Evolutionary conservation across 257 asterid genomes (phyloP).

Genomic region (Nicotiana otophora): DNA sequence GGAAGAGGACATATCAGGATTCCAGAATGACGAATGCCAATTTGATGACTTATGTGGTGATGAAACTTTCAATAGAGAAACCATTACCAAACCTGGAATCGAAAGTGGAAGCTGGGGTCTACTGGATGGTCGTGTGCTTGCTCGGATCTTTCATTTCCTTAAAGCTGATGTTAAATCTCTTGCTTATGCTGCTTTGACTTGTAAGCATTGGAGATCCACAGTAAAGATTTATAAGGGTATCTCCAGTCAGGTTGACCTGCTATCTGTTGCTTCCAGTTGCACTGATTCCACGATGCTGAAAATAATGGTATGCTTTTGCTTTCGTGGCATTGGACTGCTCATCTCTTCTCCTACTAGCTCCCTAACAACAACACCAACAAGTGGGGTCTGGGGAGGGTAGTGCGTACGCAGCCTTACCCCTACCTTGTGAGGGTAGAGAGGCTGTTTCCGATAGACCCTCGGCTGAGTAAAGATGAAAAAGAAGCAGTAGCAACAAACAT

Average conservation of each 20-base stretch:
- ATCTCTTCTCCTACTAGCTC: background rate
- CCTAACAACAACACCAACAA: background rate
- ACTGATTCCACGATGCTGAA: conserved; percentile 51
- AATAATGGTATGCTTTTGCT: conserved; percentile 52
- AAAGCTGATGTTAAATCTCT: conserved; percentile 78
- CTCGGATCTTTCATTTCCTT: conserved; percentile 87
- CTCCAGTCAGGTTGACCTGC: conserved; percentile 68
- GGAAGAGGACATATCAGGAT: conserved; percentile 42
- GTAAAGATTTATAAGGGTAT: conserved; percentile 53
- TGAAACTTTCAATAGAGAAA: conserved; percentile 38
- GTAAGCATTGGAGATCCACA: conserved; percentile 87
- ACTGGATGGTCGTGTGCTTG: conserved; percentile 71
- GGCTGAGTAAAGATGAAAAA: too few species aligned
- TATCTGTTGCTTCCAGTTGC: conserved; percentile 54
- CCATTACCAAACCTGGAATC: conserved; percentile 28
- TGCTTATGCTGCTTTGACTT: conserved; percentile 64
- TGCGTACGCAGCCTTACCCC: too few species aligned
- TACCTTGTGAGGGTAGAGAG: too few species aligned
- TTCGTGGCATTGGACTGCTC: background rate
- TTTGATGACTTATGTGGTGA: conserved; percentile 69
- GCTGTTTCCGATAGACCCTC: too few species aligned
- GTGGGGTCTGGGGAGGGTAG: too few species aligned
- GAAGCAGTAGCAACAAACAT: too few species aligned
- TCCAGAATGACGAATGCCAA: conserved; percentile 34
- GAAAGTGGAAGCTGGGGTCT: conserved; percentile 65